A percentile compares a stretch with the other conserved stretches of the same genome.
These are phyloP conservation scores for Tanacetum coccineum DNA, from an alignment of 129 eudicot genomes.

Conservation along the genomic window DNA sequence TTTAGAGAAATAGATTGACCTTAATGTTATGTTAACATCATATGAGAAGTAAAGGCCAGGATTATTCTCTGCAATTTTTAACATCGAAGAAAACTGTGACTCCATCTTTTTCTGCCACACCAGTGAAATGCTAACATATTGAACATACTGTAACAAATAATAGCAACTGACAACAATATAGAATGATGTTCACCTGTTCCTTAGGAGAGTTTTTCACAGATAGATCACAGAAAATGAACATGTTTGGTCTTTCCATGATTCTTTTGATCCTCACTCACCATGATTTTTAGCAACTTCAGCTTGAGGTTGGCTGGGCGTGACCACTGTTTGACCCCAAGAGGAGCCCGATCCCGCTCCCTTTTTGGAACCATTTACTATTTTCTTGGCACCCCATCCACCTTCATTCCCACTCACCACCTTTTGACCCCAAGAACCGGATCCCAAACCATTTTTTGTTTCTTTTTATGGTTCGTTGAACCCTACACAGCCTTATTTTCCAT, in stretches of 20 bases:
- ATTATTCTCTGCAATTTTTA: no score
- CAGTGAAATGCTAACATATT: no score
- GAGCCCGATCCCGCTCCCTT: not conserved
- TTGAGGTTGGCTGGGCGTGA: not conserved
- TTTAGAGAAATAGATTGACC: no score
- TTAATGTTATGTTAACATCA: no score
- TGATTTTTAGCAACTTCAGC: not conserved
- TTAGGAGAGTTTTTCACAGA: no score
- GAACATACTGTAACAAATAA: no score
- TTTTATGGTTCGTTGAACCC: conserved; percentile 3
- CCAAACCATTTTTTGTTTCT: not conserved
- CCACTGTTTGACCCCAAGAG: conserved; percentile 8
- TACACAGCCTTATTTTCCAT: conserved; percentile 5
- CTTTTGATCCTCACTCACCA: conserved; percentile 1
- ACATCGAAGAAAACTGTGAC: no score
- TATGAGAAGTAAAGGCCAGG: no score
- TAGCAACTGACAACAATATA: no score
- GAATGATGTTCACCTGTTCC: no score
- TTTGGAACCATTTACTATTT: not conserved
- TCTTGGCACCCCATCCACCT: conserved; percentile 21
- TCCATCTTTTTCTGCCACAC: no score
- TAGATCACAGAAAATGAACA: no score
- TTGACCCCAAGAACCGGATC: conserved; percentile 24
- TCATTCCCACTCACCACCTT: conserved; percentile 12
- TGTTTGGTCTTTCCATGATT: not conserved